Conservation (phyloP, 2,329 filamentous ascomycete genomes). For the Pseudogymnoascus sp. region DNA sequence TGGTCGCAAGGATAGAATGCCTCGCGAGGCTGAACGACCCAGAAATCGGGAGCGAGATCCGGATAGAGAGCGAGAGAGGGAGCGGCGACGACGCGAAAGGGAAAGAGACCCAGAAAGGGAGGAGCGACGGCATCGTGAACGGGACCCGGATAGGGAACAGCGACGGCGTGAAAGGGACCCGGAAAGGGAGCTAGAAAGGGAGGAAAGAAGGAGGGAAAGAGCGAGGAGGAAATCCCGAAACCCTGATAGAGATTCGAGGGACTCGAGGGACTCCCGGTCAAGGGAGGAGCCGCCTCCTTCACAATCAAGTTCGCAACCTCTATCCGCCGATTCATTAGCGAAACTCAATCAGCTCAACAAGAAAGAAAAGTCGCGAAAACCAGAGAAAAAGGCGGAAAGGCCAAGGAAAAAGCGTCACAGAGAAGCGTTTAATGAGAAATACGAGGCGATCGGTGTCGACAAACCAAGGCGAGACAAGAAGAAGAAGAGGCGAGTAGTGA, state of each 20-base stretch:
- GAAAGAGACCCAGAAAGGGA: constrained; percentile 14
- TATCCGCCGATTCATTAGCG: constrained; percentile 28
- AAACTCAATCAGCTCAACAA: constrained; percentile 26
- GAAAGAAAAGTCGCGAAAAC: constrained; percentile 13
- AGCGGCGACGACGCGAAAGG: constrained; percentile 10
- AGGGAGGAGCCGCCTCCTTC: constrained; percentile 16
- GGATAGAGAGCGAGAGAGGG: background rate
- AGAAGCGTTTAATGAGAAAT: constrained; percentile 21
- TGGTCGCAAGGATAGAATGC: constrained; percentile 9
- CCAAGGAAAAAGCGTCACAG: constrained; percentile 19
- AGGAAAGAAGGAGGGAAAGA: constrained; percentile 1
- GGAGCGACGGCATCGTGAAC: constrained; percentile 4
- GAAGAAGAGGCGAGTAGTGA: constrained; percentile 58
- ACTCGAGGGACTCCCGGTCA: background rate
- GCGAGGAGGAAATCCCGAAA: background rate
- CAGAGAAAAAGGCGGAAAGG: constrained; percentile 1
- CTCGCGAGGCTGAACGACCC: constrained; percentile 22
- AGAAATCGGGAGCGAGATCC: constrained; percentile 21
- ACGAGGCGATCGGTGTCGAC: constrained; percentile 19
- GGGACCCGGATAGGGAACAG: background rate
- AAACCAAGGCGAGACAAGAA: constrained; percentile 23
- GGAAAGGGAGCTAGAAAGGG: background rate
- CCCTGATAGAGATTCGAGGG: background rate
- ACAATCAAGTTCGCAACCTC: constrained; percentile 21
- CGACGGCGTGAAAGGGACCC: background rate